Percentiles rank a stretch among this genome's conserved stretches.
These are phyloP conservation scores for Batrachochytrium dendrobatidis DNA, from an alignment of 371 early-diverging fungal genomes.

Conservation along the genomic window DNA sequence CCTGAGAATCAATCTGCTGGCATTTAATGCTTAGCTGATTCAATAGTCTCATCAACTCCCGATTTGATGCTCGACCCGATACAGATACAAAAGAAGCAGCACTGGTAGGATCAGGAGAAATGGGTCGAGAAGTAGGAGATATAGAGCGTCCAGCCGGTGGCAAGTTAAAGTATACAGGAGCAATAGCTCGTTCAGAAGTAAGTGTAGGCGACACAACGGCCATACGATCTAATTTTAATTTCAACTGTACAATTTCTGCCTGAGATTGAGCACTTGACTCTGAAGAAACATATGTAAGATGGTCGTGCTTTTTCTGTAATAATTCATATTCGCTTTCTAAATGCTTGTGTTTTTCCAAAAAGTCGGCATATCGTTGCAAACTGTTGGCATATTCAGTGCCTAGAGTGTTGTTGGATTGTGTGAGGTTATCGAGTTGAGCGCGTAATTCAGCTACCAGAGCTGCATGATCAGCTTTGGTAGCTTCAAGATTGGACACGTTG, in stretches of 20 bases:
- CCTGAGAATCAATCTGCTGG: neutral
- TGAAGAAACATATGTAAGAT: no score
- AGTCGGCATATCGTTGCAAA: neutral
- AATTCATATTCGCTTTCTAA: no score
- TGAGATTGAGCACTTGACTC: no score
- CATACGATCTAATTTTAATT: no score
- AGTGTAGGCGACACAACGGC: no score
- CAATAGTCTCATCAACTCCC: neutral
- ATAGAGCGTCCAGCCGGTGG: no score
- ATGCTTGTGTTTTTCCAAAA: neutral
- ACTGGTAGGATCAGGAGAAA: neutral
- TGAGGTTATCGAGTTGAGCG: neutral
- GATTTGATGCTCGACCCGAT: neutral
- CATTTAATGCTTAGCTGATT: neutral
- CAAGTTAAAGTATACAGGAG: no score
- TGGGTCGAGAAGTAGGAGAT: neutral
- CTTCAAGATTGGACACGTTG: no score
- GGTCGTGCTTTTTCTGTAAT: no score
- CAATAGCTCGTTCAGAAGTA: no score
- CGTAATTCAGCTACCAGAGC: neutral
- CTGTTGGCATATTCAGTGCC: neutral
- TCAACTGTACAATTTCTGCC: no score
- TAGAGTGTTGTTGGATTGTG: neutral
- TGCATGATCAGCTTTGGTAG: neutral
- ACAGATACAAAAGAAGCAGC: neutral